Percentiles rank a stretch among this genome's conserved stretches.
Evolutionary conservation across 2,329 filamentous ascomycete species (phyloP).

Genomic region (Fusarium sp.): DNA sequence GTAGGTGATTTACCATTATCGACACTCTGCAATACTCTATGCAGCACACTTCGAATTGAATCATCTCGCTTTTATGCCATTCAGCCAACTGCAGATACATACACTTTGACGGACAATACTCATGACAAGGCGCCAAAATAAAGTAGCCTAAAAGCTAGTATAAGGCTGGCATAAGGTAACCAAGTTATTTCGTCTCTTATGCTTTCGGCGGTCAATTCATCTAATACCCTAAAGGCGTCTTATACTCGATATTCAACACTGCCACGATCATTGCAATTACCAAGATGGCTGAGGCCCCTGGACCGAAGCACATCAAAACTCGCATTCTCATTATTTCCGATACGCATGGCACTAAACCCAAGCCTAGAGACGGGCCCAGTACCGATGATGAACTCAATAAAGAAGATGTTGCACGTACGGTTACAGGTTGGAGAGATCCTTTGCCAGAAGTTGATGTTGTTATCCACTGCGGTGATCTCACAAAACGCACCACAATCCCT

Average conservation of each 20-base stretch:
- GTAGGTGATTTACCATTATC: neutral
- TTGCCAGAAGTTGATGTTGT: conserved; percentile 58
- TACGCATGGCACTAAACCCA: conserved; percentile 49
- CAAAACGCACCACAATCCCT: conserved; percentile 53
- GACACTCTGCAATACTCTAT: neutral
- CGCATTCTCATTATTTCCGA: conserved; percentile 56
- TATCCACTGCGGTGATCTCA: conserved; percentile 66
- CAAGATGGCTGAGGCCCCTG: conserved; percentile 18
- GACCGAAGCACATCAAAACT: conserved; percentile 47
- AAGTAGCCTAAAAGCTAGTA: too few relatives aligned
- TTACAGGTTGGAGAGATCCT: conserved; percentile 49
- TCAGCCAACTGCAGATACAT: neutral
- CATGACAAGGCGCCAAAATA: neutral
- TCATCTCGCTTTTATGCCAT: too few relatives aligned
- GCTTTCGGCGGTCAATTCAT: too few relatives aligned
- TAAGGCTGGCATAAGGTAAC: too few relatives aligned
- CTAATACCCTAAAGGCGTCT: neutral
- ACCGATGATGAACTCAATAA: conserved; percentile 45
- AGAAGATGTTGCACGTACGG: conserved; percentile 16
- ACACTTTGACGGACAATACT: neutral
- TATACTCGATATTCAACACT: neutral
- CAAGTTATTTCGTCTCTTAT: too few relatives aligned
- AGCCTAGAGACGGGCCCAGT: conserved; percentile 19
- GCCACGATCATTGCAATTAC: too few relatives aligned
- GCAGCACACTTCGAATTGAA: neutral